Conservation (phyloP, 257 asterid genomes). For the Paulownia fortunei region DNA sequence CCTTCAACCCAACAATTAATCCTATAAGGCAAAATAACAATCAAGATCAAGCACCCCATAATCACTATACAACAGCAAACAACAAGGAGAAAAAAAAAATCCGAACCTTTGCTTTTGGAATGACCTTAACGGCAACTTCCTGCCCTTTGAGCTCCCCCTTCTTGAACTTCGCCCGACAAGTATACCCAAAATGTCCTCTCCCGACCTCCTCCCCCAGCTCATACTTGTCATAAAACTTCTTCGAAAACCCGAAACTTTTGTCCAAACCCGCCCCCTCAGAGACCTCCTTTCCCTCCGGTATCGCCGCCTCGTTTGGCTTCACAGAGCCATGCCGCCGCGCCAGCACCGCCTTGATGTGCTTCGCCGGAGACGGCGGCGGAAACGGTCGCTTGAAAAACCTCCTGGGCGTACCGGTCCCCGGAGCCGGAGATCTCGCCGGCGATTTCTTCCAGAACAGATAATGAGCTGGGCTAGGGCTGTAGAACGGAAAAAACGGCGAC, state of each 20-base stretch:
- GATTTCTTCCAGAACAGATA: constrained; percentile 75
- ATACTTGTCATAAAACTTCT: constrained; percentile 75
- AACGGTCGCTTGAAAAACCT: constrained; percentile 72
- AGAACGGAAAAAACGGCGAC: constrained; percentile 80
- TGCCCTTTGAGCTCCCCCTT: constrained; percentile 87
- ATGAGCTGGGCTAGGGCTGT: constrained; percentile 92
- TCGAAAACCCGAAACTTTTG: constrained; percentile 78
- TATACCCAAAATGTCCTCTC: constrained; percentile 92
- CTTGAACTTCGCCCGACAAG: constrained; percentile 84
- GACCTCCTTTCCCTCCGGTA: constrained; percentile 70
- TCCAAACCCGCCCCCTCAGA: constrained; percentile 60
- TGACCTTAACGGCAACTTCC: constrained; percentile 88
- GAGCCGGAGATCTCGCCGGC: constrained; percentile 75
- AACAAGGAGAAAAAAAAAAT: neutral
- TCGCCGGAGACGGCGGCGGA: constrained; percentile 94
- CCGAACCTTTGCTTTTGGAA: constrained; percentile 88
- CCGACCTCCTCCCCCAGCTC: constrained; percentile 94
- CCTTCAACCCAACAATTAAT: neutral
- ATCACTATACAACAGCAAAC: neutral
- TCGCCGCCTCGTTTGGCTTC: constrained; percentile 72
- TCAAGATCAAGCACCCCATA: constrained; percentile 28
- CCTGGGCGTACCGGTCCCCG: constrained; percentile 62
- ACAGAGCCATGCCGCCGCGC: constrained; percentile 85
- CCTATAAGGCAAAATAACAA: constrained; percentile 1
- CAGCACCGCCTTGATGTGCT: constrained; percentile 80